Evolutionary conservation across 148 eudicot species (phyloP).

Genomic region (Fagopyrum tataricum): DNA sequence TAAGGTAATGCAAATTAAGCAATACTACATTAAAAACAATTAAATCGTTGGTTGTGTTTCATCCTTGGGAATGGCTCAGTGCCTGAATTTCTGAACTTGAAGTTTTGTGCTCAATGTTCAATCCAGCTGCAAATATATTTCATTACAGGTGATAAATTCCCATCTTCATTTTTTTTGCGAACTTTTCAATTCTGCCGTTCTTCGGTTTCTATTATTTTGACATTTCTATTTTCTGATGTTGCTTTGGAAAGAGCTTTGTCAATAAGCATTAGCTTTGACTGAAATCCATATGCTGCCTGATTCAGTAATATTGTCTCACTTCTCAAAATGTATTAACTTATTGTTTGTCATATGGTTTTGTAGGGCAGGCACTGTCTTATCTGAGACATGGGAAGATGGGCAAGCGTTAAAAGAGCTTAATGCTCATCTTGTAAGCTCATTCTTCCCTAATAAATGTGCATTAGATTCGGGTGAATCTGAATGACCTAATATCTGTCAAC

Average conservation of each 20-base stretch:
- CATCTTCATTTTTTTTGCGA: not conserved
- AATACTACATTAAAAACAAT: not conserved
- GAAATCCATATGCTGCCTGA: not conserved
- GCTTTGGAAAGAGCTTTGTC: not conserved
- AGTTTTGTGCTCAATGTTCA: conserved; percentile 1
- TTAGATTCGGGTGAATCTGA: not conserved
- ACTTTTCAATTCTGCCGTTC: not conserved
- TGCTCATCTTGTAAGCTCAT: conserved; percentile 65
- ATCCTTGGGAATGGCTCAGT: not conserved
- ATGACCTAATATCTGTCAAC: not conserved
- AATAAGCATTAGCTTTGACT: conserved; percentile 1
- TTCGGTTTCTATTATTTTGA: conserved; percentile 1
- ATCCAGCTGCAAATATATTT: not conserved
- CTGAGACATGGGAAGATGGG: conserved; percentile 99
- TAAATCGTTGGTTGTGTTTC: not conserved
- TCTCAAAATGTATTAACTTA: not conserved
- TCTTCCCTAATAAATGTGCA: not conserved
- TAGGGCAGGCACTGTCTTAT: conserved; percentile 96
- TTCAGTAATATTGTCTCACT: not conserved
- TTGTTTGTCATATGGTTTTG: conserved; percentile 19
- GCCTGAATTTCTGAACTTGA: not conserved
- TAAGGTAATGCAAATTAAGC: conserved; percentile 41
- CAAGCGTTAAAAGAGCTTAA: conserved; percentile 84
- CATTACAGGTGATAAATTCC: not conserved
- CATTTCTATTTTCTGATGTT: conserved; percentile 3